phyloP scores from a whole-genome alignment of 1,284 basidiomycete genomes.

The Testicularia cyperi region DNA sequence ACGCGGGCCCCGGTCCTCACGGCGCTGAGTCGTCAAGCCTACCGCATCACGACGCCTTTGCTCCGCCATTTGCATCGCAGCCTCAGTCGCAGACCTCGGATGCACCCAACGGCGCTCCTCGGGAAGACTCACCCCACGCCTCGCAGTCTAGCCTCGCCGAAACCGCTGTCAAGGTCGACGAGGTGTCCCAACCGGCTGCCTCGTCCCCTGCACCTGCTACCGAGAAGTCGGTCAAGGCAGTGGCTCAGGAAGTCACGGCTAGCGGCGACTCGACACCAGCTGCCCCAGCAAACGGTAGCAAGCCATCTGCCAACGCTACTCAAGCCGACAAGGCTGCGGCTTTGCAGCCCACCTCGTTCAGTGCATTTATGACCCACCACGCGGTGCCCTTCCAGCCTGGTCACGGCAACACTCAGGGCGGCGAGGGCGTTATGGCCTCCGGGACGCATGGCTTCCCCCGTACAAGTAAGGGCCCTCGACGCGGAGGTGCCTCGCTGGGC shows the following conservation, averaged over 20 bases:
- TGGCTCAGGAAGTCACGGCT: no score
- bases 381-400: constrained; percentile 52
- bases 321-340: constrained; percentile 1
- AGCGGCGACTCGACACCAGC: constrained; percentile 2
- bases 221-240: no score
- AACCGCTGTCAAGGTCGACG: no score
- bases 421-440: constrained; percentile 12
- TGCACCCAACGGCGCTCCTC: no score
- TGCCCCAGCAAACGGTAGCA: constrained; percentile 1
- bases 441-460: constrained; percentile 18
- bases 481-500: constrained; percentile 25
- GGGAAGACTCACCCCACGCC: no score
- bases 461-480: constrained; percentile 17
- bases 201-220: no score
- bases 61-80: constrained; percentile 16
- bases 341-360: constrained; percentile 41
- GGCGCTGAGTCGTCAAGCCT: constrained; percentile 3
- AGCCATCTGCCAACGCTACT: constrained; percentile 1
- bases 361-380: constrained; percentile 52
- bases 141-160: no score
- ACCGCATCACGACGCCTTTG: constrained; percentile 15
- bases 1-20: constrained; percentile 22
- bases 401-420: constrained; percentile 12
- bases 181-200: no score
- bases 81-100: constrained; percentile 9